Percentiles rank a stretch among this genome's conserved stretches.
phyloP scores from a whole-genome alignment of 2,329 filamentous ascomycete species.

The Penicillium vulpinum region DNA sequence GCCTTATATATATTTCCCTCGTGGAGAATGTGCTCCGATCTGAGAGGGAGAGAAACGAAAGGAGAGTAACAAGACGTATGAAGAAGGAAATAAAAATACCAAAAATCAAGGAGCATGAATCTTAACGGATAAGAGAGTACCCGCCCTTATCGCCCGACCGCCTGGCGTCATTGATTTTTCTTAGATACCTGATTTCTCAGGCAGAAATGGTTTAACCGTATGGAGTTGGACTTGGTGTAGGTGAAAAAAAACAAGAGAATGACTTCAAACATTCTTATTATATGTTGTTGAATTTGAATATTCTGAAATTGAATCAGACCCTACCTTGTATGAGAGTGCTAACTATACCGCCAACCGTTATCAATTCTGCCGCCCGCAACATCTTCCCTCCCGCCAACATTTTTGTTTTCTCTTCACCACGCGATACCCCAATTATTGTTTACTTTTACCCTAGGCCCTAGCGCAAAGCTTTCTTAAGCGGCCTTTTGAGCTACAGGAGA shows the following conservation, averaged over 20 bases:
- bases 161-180: constrained; percentile 21
- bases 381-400: constrained; percentile 3
- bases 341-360: constrained; percentile 9
- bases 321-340: background rate
- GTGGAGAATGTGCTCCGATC: background rate
- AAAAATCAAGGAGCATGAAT: background rate
- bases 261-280: background rate
- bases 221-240: background rate
- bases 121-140: constrained; percentile 19
- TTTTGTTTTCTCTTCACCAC: background rate
- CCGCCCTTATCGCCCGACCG: constrained; percentile 26
- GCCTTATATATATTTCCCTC: background rate
- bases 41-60: background rate
- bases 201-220: background rate
- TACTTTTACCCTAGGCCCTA: background rate
- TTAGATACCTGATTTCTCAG: background rate
- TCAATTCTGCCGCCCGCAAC: constrained; percentile 26
- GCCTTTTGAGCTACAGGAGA: background rate
- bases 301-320: background rate
- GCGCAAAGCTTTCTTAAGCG: background rate
- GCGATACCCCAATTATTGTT: background rate
- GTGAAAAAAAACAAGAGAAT: background rate
- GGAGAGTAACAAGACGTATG: background rate
- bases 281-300: background rate
- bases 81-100: constrained; percentile 9